These are phyloP conservation scores for Phaffomyces thermotolerans DNA, from an alignment of 805 yeast species.

Conservation along the genomic window DNA sequence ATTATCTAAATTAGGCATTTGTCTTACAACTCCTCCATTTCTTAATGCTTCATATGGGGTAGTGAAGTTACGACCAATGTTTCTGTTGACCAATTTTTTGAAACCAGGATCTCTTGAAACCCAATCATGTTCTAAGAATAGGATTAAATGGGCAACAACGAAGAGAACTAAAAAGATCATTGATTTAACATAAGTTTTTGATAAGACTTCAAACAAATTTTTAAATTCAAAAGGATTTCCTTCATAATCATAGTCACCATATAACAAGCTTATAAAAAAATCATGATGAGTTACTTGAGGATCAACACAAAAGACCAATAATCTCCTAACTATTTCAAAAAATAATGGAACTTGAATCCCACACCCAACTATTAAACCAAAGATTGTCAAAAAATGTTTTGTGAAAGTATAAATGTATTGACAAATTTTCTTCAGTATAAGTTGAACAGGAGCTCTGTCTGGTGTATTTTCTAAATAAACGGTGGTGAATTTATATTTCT, in stretches of 20 bases:
- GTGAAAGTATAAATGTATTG: constrained; percentile 13
- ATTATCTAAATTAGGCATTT: not conserved
- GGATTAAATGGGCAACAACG: constrained; percentile 35
- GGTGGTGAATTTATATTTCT: constrained; percentile 61
- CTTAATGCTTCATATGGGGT: not conserved
- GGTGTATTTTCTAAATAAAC: constrained; percentile 65
- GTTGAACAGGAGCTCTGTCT: constrained; percentile 43
- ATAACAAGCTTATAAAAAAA: constrained; percentile 19
- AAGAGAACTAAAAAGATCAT: constrained; percentile 32
- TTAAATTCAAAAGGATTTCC: constrained; percentile 13
- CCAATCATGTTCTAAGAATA: constrained; percentile 61
- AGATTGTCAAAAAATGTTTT: constrained; percentile 15
- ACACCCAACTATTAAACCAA: constrained; percentile 31
- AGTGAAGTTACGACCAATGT: constrained; percentile 41
- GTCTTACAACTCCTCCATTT: not conserved
- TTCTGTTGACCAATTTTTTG: constrained; percentile 45
- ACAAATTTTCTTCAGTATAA: constrained; percentile 37
- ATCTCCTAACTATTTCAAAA: constrained; percentile 47
- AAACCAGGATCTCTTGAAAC: constrained; percentile 67
- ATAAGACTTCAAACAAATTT: constrained; percentile 6
- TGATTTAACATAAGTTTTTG: constrained; percentile 20
- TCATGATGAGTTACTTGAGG: constrained; percentile 38
- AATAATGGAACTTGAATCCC: constrained; percentile 49
- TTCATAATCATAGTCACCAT: constrained; percentile 12
- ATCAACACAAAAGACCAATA: constrained; percentile 51